phyloP scores from a whole-genome alignment of 192 early-diverging fungal genomes.

The Podila minutissima region DNA sequence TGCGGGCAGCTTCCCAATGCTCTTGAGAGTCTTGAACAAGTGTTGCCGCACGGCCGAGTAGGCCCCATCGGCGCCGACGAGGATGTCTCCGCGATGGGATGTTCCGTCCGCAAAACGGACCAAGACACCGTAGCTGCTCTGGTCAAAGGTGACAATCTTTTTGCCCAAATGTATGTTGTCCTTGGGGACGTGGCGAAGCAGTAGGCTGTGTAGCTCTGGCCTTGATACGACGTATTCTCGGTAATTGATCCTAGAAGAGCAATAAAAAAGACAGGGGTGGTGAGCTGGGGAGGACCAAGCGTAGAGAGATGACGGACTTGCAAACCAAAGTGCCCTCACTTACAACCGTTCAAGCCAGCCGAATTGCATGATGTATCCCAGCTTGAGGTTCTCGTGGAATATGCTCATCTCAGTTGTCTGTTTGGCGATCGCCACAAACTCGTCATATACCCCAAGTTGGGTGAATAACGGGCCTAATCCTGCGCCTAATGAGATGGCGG shows the following conservation, averaged over 20 bases:
- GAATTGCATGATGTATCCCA: not conserved
- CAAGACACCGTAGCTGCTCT: too few species aligned
- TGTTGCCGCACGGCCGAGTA: not conserved
- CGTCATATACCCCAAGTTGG: not conserved
- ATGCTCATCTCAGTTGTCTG: not conserved
- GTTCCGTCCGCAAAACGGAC: too few species aligned
- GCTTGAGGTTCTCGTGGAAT: not conserved
- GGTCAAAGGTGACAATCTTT: too few species aligned
- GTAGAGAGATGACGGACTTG: not conserved
- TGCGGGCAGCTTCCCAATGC: not conserved
- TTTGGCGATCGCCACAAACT: not conserved
- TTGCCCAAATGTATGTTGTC: too few species aligned
- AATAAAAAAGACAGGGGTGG: not conserved
- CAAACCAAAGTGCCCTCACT: not conserved
- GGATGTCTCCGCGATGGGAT: not conserved
- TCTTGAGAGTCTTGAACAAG: not conserved
- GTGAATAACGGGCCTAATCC: not conserved
- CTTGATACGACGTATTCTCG: too few species aligned
- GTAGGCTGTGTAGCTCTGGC: too few species aligned
- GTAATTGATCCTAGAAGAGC: not conserved
- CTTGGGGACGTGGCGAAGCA: too few species aligned
- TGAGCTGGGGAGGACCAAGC: not conserved
- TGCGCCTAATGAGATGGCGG: not conserved
- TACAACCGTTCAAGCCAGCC: not conserved
- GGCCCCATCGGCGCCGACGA: not conserved